These are phyloP conservation scores for Chrysoporthe austroafricana DNA, from an alignment of 2,329 filamentous ascomycete genomes.

Conservation along the genomic window DNA sequence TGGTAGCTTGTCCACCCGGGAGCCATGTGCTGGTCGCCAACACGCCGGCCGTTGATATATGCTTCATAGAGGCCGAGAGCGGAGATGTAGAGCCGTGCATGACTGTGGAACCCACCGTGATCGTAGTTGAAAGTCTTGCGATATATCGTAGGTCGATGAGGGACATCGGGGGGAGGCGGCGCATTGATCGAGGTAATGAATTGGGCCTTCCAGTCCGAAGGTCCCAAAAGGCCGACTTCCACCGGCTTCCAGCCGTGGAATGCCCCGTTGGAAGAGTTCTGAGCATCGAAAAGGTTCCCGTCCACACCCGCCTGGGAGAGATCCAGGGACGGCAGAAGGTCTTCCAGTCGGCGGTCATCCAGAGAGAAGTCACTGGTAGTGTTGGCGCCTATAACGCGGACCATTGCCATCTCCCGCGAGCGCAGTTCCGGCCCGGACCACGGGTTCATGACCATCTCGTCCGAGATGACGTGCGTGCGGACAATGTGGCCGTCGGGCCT, in stretches of 20 bases:
- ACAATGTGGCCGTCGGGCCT: background rate
- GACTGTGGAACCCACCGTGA: background rate
- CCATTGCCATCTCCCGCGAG: constrained; percentile 21
- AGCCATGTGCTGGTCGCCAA: constrained; percentile 40
- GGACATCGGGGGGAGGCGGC: constrained; percentile 18
- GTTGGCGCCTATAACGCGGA: constrained; percentile 16
- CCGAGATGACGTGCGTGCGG: constrained; percentile 15
- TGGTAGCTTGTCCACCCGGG: constrained; percentile 52
- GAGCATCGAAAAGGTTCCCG: no score
- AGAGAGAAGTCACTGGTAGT: background rate
- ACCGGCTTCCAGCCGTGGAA: constrained; percentile 14
- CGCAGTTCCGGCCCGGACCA: constrained; percentile 16
- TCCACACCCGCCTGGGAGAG: background rate
- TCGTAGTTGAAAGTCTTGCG: constrained; percentile 18
- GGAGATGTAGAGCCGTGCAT: constrained; percentile 35
- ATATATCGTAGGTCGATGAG: constrained; percentile 22
- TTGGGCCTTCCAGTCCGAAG: constrained; percentile 26
- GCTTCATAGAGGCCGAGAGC: constrained; percentile 43
- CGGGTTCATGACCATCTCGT: constrained; percentile 12
- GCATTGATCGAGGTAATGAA: constrained; percentile 23
- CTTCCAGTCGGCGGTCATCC: background rate
- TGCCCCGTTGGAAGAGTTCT: background rate
- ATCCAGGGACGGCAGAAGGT: background rate
- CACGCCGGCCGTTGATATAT: constrained; percentile 42
- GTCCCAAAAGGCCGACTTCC: constrained; percentile 21